Base-by-base conservation (phyloP, 129 eudicot species). In the Pulicaria dysenterica region DNA sequence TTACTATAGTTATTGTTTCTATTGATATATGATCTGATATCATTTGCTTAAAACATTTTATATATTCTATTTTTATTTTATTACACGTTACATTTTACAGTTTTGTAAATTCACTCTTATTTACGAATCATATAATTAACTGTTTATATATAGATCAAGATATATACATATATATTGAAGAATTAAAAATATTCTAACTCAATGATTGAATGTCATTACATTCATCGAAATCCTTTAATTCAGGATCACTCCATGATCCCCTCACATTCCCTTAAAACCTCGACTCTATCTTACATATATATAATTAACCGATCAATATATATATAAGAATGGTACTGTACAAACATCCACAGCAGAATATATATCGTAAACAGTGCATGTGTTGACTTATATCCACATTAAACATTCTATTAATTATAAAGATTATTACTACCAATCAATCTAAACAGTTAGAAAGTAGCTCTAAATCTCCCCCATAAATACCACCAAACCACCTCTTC, bases 311-410 rank as follows among this genome's bases (percentile, higher is more conserved):
- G 31, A 24, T 24, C 31, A 2, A n/a, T n/a, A n/a, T n/a, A n/a
- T n/a, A n/a, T n/a, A n/a, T n/a, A n/a, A n/a, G n/a, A n/a, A n/a
- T 24, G 31, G 70, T 77, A 77, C 81, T 36, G 81, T 77, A 77
- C 81, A 77, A 77, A 77, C 81, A 77, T 77, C 61, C 76, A 77
- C 17, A 69, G 76, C 81, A 60, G 48, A 49, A 40, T 41, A 74
- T 36, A 67, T 56, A 75, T 75, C 67, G 73, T 42, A 64, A 75
- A 66, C 41, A 55, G 78, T 59, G 31, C 2, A 24, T 24, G 70
- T 70, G 81, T 77, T 70, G 77, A 77, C 82, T 77, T 50, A 62
- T 53, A 41, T 70, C 39, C 39, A 43, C 65, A 50, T 50, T 77
- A 11, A 59, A 77, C 38, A 39, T 67, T 31, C 24, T 48, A 48